Evolutionary conservation across 305 asterid genomes (phyloP), one percentile per base, ranked within the genome.

Genomic region (Withania somnifera): DNA sequence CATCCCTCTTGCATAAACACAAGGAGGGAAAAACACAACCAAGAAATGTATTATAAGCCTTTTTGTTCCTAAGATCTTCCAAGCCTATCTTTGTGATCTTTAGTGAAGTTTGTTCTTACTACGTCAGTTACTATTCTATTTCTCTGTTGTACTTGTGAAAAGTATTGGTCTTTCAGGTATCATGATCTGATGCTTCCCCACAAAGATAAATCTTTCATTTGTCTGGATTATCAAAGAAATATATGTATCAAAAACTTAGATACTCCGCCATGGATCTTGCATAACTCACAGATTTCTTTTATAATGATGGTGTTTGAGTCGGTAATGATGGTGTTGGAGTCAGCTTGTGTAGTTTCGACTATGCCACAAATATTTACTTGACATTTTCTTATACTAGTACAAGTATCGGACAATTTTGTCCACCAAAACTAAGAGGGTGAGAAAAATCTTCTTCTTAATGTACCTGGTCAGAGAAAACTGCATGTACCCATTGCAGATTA

Each of bases 41-140:
- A 53, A 78, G 83, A 87, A 86, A 84, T 92, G 93, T 90, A 88
- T 83, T 88, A 89, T 88, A 83, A 8, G 61, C 75, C 19, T 77
- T 88, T 86, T 87, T 86, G 87, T 84, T 84, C 61, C 88, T 81
- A 36, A 77, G 84, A 83, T 82, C 83, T 73, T 77, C 68, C 83
- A 9, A 40, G 58, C 6, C 32, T 14, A 45, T 8, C 11, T 26
- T 50, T 75, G 58, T 75, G 80, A 50, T 75, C 3, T 30, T 15
- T 28, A 71, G 79, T 69, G 17, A 22, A 71, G 4, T 45, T 45
- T 71, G 36, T 71, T 45, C 14, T 69, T 40, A 11, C 56, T 14
- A 36, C 6, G 40, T 36, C 40, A 36, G 40, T 36, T 36, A 7
- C 40, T 36, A 36, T 36, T 36, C 40, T 36, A 36, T 1, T 36